Conservation (phyloP, 2,329 filamentous ascomycete genomes). For the Aquanectria penicillioides region DNA sequence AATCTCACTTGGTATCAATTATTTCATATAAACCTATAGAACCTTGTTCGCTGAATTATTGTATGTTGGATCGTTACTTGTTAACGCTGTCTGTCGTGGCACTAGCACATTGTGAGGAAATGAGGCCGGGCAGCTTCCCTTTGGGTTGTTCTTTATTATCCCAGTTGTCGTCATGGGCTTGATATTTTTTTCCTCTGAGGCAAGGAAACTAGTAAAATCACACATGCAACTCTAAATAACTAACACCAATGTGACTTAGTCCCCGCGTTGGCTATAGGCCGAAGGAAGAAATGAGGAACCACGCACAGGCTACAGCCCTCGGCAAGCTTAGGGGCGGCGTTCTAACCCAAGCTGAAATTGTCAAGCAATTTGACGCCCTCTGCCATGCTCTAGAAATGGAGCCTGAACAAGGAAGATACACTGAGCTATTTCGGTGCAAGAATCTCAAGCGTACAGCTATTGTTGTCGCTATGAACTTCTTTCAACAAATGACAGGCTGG, state of each 20-base stretch:
- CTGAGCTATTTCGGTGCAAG: slow-evolving; percentile 10
- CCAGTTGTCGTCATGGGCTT: slow-evolving; percentile 6
- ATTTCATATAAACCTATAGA: neutral
- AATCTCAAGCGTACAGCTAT: slow-evolving; percentile 27
- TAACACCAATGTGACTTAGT: neutral
- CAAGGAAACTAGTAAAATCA: neutral
- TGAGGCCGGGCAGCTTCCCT: slow-evolving; percentile 9
- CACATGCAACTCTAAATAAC: neutral
- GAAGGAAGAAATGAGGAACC: slow-evolving; percentile 20
- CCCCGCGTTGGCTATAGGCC: slow-evolving; percentile 25
- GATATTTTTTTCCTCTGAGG: slow-evolving; percentile 20
- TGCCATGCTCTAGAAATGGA: neutral
- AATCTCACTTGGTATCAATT: too few species aligned
- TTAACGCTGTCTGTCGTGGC: slow-evolving; percentile 17
- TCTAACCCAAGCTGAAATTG: neutral
- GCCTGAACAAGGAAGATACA: slow-evolving; percentile 1
- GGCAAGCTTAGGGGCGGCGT: slow-evolving; percentile 4
- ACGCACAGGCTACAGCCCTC: neutral
- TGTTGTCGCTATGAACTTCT: slow-evolving; percentile 24
- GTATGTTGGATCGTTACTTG: neutral
- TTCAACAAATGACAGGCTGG: slow-evolving; percentile 32
- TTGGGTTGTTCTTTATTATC: slow-evolving; percentile 17
- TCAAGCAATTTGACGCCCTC: neutral
- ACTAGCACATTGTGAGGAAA: slow-evolving; percentile 6
- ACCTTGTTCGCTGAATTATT: neutral